Percentiles rank a stretch among this genome's conserved stretches.
Conservation (phyloP, 1,284 basidiomycete genomes). For the Megacollybia platyphylla region DNA sequence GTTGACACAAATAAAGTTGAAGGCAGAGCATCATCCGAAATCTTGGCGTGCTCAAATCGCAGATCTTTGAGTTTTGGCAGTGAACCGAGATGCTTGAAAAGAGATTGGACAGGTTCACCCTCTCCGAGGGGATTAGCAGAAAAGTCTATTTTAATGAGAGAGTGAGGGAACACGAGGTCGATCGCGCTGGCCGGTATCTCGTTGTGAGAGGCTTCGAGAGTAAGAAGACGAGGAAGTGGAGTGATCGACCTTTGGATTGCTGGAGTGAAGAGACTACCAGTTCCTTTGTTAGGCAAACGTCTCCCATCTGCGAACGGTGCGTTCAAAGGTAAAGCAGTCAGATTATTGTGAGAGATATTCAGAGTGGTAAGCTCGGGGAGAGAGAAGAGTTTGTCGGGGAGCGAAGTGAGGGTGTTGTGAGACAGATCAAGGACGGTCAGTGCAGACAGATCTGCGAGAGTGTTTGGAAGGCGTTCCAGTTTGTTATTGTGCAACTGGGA, state of each 20-base stretch:
- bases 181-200: conserved; percentile 39
- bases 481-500: conserved; percentile 63
- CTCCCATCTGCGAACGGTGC: conserved; percentile 32
- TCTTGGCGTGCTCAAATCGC: conserved; percentile 37
- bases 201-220: conserved; percentile 54
- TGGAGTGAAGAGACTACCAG: conserved; percentile 47
- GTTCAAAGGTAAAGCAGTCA: conserved; percentile 47
- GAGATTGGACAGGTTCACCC: conserved; percentile 14
- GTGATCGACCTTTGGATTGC: conserved; percentile 43
- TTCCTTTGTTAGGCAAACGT: conserved; percentile 15
- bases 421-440: conserved; percentile 59
- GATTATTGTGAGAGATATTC: conserved; percentile 58
- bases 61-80: conserved; percentile 48
- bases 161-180: conserved; percentile 36
- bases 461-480: conserved; percentile 42
- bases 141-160: conserved; percentile 34
- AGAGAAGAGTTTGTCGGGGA: conserved; percentile 53
- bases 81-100: conserved; percentile 33
- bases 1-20: conserved; percentile 22
- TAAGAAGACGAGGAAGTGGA: conserved; percentile 49
- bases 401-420: conserved; percentile 45
- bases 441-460: conserved; percentile 51
- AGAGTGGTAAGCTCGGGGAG: conserved; percentile 52
- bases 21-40: conserved; percentile 48
- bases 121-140: conserved; percentile 40